Base-by-base conservation (phyloP, 2,329 filamentous ascomycete species). In the Epicoccum sorghinum region DNA sequence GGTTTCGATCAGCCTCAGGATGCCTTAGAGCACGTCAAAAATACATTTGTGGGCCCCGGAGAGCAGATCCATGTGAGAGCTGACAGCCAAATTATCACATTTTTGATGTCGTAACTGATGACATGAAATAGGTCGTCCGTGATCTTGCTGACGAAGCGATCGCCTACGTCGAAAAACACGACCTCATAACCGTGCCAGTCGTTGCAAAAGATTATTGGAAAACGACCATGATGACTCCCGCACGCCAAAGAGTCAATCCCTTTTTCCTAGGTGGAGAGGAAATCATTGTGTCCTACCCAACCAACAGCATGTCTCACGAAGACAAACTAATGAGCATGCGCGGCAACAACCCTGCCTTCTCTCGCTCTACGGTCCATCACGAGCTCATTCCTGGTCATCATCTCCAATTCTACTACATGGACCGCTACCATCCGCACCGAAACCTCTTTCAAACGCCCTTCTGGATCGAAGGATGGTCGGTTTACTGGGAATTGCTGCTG, bases 401-500 rank as follows among this genome's bases (percentile, higher is more conserved):
- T 46, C 72, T 85, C 25, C 83, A 86, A 63, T 68, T 80, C 13
- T 79, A 81, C 67, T 75, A 81, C 62, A 79, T 77, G 13, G 68
- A 73, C 12, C 77, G 83, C 6, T 67, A 78, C 54, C 77, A 76
- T 14, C 76, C 78, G 3, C 82, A 86, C 66, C 78, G 83, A 4
- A 66, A 68, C 18, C 61, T 85, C 6, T 86, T 86, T 66, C 68
- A 74, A 27, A 86, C 83, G 1, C 82, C 83, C 0, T 86, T 86
- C 62, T 85, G 79, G 72, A 79, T 83, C 33, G 84, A 86, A 66
- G 84, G 84, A 14, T 86, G 83, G 83, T 80, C 83, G 8, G 77
- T 85, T 59, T 86, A 86, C 65, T 86, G 83, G 83, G 84, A 86
- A 70, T 75, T 85, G 61, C 65, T 84, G 14, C 74, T 87, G 13